Evolutionary conservation across 1,139 yeast species (phyloP).

Genomic region (Saccharomycopsis crataegensis): DNA sequence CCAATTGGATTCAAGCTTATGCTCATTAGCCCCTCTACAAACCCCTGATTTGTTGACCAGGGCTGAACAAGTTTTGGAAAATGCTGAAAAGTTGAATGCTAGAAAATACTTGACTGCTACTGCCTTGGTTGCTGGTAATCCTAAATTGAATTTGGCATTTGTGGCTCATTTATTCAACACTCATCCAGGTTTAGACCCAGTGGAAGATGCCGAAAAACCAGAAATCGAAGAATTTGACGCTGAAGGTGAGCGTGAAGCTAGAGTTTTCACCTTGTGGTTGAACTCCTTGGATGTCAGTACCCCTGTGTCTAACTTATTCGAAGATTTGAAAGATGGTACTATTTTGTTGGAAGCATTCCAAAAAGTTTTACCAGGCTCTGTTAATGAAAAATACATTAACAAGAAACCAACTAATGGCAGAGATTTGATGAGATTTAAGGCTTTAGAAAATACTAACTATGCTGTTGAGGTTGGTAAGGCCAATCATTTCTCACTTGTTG

Average conservation of each 20-base stretch:
- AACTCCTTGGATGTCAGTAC: conserved; percentile 96
- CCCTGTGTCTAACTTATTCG: conserved; percentile 83
- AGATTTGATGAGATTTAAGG: conserved; percentile 84
- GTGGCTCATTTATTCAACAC: conserved; percentile 96
- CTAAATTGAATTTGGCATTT: conserved; percentile 91
- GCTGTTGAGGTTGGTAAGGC: conserved; percentile 95
- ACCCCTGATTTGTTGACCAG: conserved; percentile 57
- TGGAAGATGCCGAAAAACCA: conserved; percentile 83
- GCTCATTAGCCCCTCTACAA: conserved; percentile 77
- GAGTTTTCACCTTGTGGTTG: conserved; percentile 96
- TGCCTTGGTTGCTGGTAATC: conserved; percentile 91
- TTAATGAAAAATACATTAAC: conserved; percentile 73
- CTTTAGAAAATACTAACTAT: conserved; percentile 91
- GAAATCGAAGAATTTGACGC: conserved; percentile 95
- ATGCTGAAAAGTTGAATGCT: conserved; percentile 87
- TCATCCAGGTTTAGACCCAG: conserved; percentile 93
- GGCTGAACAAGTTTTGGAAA: conserved; percentile 77
- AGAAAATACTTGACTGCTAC: conserved; percentile 93
- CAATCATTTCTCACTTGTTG: conserved; percentile 86
- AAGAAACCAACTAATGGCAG: conserved; percentile 66
- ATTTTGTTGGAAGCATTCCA: conserved; percentile 88
- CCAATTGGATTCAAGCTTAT: conserved; percentile 78
- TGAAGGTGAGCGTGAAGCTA: conserved; percentile 98
- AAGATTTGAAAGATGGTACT: conserved; percentile 91
- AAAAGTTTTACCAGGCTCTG: conserved; percentile 91